Evolutionary conservation across 352 stramenopile species (phyloP), one percentile per base, ranked within the genome.

Genomic region (Lagenidium sp.): DNA sequence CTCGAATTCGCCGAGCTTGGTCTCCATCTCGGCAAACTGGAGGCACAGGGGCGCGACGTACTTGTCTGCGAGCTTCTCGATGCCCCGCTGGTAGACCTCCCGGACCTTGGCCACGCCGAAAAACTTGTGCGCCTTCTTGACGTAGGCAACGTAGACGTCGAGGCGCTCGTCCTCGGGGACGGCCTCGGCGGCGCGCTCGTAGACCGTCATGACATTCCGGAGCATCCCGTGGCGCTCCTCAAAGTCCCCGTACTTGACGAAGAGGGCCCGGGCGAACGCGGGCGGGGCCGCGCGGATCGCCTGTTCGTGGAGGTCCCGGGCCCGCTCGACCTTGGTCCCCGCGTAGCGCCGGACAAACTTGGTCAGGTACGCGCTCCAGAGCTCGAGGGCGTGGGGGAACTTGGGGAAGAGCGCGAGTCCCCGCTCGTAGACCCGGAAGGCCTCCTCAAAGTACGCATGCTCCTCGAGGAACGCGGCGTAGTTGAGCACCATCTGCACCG

Each of bases 381-480:
- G 62, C n/a, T 97, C 94, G 6, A 74, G 74, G 4, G 81, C 77
- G 55, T 99, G 87, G n/a, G 97, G 96, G 61, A 97, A 99, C 39
- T 73, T 83, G 0, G 80, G 75, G 50, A 93, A 93, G 4, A 93
- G 56, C 10, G 66, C 53, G 18, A 93, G 26, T 0, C 77, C 80
- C 4, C 74, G 77, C 70, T 99, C 96, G 59, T 96, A 98, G 6
- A 94, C 91, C 10, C 81, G 69, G 55, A 98, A 98, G 3, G 82
- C 79, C 28, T 98, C 91, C 54, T 98, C 93, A 56, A 98, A 99
- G 57, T 97, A 99, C 50, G 97, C 94, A 53, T 98, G 80, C 47
- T 98, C 96, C 39, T 98, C 85, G 36, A 99, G 70, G 50, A 97
- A 99, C 0, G 74, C 59, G 0, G 94, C 95, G 66, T 95, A 99